A percentile compares a stretch with the other conserved stretches of the same genome.
These are phyloP conservation scores for Rhypophila decipiens DNA, from an alignment of 495 filamentous ascomycete genomes.

Conservation along the genomic window DNA sequence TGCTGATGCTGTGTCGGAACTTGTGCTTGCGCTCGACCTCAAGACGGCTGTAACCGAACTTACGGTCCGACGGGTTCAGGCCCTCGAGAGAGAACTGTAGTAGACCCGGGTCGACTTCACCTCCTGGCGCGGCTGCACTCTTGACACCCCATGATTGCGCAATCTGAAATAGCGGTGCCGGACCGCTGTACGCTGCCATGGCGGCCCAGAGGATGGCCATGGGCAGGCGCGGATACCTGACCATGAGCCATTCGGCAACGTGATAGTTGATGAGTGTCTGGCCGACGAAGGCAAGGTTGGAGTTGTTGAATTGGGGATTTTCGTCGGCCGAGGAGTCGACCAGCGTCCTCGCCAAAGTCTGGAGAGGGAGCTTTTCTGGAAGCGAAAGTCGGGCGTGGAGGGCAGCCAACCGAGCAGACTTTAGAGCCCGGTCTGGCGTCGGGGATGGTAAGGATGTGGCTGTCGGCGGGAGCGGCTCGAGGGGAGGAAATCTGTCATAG, in stretches of 20 bases:
- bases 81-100: constrained; percentile 67
- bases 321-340: constrained; percentile 78
- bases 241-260: constrained; percentile 78
- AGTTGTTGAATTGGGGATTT: constrained; percentile 49
- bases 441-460: constrained; percentile 51
- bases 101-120: constrained; percentile 88
- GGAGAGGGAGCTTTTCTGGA: constrained; percentile 70
- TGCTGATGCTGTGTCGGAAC: constrained; percentile 66
- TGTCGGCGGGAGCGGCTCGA: constrained; percentile 18
- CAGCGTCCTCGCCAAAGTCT: constrained; percentile 79
- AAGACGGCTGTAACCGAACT: constrained; percentile 34
- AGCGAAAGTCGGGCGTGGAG: constrained; percentile 88
- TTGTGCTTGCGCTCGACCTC: constrained; percentile 36
- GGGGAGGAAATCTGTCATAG: constrained; percentile 18
- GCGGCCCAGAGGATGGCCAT: constrained; percentile 75
- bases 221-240: constrained; percentile 83
- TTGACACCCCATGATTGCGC: constrained; percentile 88
- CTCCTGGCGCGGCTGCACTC: constrained; percentile 69
- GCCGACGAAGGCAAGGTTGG: constrained; percentile 74
- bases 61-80: constrained; percentile 47
- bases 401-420: constrained; percentile 86
- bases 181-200: constrained; percentile 74
- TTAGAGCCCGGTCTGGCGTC: constrained; percentile 55
- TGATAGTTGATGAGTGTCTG: constrained; percentile 78
- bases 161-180: constrained; percentile 60